These are phyloP conservation scores for Phytopythium kandeliae DNA, from an alignment of 352 stramenopile species.

Conservation along the genomic window DNA sequence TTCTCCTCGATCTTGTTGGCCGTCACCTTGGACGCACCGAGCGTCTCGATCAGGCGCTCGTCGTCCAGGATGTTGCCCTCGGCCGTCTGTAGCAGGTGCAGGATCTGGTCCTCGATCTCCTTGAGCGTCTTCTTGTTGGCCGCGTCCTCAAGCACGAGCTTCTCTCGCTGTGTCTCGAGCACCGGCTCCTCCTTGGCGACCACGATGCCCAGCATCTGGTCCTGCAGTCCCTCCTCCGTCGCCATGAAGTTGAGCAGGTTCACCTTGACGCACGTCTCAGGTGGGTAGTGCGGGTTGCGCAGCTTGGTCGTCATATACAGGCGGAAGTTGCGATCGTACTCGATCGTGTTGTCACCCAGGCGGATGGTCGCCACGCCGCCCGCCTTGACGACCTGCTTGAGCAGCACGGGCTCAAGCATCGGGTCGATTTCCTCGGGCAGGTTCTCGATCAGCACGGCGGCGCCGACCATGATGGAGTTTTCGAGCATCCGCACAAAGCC, in stretches of 20 bases:
- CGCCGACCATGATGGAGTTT: constrained; percentile 93
- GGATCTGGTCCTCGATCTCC: constrained; percentile 96
- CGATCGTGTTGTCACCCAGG: constrained; percentile 91
- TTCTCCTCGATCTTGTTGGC: constrained; percentile 94
- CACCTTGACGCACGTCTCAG: constrained; percentile 95
- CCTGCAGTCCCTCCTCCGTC: constrained; percentile 91
- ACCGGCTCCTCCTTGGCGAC: constrained; percentile 92
- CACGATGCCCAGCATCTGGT: constrained; percentile 95
- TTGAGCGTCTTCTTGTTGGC: constrained; percentile 94
- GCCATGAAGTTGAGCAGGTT: constrained; percentile 97
- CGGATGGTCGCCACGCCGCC: constrained; percentile 89
- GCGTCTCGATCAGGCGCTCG: constrained; percentile 92
- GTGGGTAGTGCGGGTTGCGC: constrained; percentile 92
- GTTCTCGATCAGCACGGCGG: constrained; percentile 92
- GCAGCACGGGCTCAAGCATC: constrained; percentile 91
- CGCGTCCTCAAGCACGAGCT: constrained; percentile 93
- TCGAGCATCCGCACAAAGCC: constrained; percentile 94
- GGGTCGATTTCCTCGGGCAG: constrained; percentile 92
- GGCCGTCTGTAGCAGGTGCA: constrained; percentile 89
- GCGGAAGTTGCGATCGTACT: constrained; percentile 92
- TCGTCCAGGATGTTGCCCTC: constrained; percentile 96
- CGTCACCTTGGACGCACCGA: constrained; percentile 91
- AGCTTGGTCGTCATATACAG: constrained; percentile 95
- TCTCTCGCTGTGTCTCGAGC: constrained; percentile 89
- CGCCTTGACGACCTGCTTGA: constrained; percentile 91